These are phyloP conservation scores for Podospora australis DNA, from an alignment of 495 filamentous ascomycete species.

Conservation along the genomic window DNA sequence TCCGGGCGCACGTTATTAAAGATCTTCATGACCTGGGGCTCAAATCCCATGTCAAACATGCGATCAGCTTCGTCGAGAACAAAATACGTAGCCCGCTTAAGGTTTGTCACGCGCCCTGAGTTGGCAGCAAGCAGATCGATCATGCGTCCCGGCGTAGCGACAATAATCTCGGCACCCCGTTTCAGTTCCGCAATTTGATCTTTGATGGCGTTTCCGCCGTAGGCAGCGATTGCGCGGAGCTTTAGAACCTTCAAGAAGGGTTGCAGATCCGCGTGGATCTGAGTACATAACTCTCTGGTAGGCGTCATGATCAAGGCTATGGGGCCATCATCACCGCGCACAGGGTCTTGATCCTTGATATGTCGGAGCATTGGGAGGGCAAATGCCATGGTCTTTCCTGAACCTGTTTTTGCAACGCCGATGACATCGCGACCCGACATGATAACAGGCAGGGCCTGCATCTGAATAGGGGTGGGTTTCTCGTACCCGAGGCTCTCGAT, in stretches of 20 bases:
- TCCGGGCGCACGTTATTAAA: conserved; percentile 84
- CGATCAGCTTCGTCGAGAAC: conserved; percentile 96
- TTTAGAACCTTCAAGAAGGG: conserved; percentile 86
- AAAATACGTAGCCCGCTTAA: conserved; percentile 81
- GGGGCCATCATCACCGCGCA: conserved; percentile 82
- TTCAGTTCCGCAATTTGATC: conserved; percentile 97
- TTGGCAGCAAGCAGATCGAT: conserved; percentile 94
- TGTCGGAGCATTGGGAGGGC: conserved; percentile 94
- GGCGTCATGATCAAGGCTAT: conserved; percentile 87
- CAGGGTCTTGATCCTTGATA: conserved; percentile 84
- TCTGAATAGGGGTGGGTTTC: conserved; percentile 85
- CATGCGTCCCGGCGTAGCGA: conserved; percentile 93
- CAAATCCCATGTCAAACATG: conserved; percentile 99
- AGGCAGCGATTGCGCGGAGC: conserved; percentile 90
- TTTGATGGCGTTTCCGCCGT: conserved; percentile 93
- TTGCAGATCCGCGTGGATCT: conserved; percentile 91
- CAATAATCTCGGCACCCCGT: conserved; percentile 88
- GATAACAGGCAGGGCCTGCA: conserved; percentile 88
- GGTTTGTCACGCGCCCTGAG: conserved; percentile 83
- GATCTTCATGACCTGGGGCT: conserved; percentile 97
- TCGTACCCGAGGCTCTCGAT: conserved; percentile 80
- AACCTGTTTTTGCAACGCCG: conserved; percentile 95
- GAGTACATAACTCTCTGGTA: conserved; percentile 87
- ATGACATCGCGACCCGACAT: conserved; percentile 97
- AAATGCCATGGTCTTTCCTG: conserved; percentile 97